Conservation (phyloP, 371 early-diverging fungal genomes). For the Batkoa obscura region DNA sequence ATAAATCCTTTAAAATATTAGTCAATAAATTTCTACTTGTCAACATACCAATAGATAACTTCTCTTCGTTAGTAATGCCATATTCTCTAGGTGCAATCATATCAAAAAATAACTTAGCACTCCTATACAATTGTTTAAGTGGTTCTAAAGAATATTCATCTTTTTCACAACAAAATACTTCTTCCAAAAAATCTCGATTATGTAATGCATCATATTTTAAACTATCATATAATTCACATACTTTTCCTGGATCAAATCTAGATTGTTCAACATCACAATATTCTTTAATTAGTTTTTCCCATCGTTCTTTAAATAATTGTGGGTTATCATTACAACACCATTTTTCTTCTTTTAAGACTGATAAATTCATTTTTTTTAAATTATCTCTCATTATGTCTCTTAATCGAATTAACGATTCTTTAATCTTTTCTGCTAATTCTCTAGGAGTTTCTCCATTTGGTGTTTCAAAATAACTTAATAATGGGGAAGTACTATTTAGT, state of each 20-base stretch:
- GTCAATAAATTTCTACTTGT: slow-evolving; percentile 58
- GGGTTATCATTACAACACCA: slow-evolving; percentile 74
- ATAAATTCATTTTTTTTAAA: slow-evolving; percentile 23
- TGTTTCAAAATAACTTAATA: too few species aligned
- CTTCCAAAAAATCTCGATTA: slow-evolving; percentile 66
- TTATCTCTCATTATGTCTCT: slow-evolving; percentile 63
- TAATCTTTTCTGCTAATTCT: slow-evolving; percentile 43
- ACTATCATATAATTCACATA: slow-evolving; percentile 85
- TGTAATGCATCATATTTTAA: slow-evolving; percentile 91
- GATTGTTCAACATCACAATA: slow-evolving; percentile 47
- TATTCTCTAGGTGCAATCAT: slow-evolving; percentile 85
- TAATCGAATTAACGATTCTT: slow-evolving; percentile 38
- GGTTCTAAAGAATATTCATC: slow-evolving; percentile 11
- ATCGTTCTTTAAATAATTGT: slow-evolving; percentile 65
- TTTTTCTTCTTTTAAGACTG: slow-evolving; percentile 18
- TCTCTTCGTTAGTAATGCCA: slow-evolving; percentile 66
- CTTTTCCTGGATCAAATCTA: slow-evolving; percentile 66
- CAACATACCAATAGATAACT: slow-evolving; percentile 69
- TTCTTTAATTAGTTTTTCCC: slow-evolving; percentile 85
- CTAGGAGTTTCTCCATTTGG: slow-evolving; percentile 35
- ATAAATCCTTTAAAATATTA: slow-evolving; percentile 55
- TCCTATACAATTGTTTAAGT: slow-evolving; percentile 47
- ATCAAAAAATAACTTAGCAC: slow-evolving; percentile 73
- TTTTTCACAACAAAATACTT: slow-evolving; percentile 22
- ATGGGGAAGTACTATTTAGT: not conserved